Evolutionary conservation across 441 rosid genomes (phyloP).

Genomic region (Mallotus repandus): DNA sequence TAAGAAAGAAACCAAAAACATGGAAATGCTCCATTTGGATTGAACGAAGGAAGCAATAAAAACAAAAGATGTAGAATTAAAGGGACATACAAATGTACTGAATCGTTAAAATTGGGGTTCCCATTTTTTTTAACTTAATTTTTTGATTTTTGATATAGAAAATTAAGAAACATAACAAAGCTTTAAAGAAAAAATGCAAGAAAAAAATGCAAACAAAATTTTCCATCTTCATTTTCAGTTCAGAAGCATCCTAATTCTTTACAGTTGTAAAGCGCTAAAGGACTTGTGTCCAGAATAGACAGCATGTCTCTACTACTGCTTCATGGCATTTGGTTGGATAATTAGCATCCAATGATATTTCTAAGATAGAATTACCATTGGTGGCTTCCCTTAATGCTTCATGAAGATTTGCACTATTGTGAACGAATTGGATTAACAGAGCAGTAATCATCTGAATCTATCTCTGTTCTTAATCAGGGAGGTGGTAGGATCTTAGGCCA

Average conservation of each 20-base stretch:
- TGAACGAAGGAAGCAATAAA: no score
- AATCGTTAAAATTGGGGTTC: no score
- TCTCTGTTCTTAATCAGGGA: constrained; percentile 97
- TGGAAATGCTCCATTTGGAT: no score
- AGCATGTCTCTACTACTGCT: constrained; percentile 84
- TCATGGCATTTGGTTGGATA: constrained; percentile 74
- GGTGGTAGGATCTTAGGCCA: constrained; percentile 77
- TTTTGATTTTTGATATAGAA: no score
- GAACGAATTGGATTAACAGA: constrained; percentile 93
- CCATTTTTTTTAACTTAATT: no score
- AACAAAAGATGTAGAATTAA: no score
- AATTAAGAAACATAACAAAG: no score
- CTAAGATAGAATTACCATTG: constrained; percentile 55
- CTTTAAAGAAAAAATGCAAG: no score
- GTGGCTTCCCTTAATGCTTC: constrained; percentile 70
- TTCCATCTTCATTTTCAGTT: constrained; percentile 86
- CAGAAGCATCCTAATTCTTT: constrained; percentile 94
- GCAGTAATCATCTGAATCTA: constrained; percentile 97
- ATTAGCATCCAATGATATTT: constrained; percentile 69
- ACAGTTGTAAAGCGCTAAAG: constrained; percentile 88
- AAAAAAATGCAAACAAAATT: constrained; percentile 95
- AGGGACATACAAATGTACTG: no score
- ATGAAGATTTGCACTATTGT: constrained; percentile 88
- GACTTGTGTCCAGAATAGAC: constrained; percentile 95
- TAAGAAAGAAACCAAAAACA: no score